These are phyloP conservation scores for Leishmania gerbilli DNA, from an alignment of 208 protist species.

Conservation along the genomic window DNA sequence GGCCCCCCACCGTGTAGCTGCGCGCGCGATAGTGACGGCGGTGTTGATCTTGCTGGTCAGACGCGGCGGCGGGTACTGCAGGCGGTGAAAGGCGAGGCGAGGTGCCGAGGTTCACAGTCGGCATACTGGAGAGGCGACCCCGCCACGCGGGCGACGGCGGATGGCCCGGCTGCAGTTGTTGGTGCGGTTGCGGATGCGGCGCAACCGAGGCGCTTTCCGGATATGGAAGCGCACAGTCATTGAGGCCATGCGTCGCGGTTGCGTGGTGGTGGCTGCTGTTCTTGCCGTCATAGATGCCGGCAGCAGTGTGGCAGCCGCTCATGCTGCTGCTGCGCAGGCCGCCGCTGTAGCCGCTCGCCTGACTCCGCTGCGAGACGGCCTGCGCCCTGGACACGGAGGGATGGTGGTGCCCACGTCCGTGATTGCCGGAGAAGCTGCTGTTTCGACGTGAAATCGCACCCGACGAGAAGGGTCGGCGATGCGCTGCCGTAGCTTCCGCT, in stretches of 20 bases:
- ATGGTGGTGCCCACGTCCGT: neutral
- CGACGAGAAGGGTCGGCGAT: neutral
- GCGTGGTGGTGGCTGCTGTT: neutral
- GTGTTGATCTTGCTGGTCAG: neutral
- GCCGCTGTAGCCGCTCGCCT: neutral
- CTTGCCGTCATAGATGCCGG: neutral
- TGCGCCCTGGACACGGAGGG: neutral
- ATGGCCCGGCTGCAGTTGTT: neutral
- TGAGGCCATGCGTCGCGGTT: neutral
- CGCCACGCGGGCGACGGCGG: neutral
- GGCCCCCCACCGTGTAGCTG: conserved; percentile 18
- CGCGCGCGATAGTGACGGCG: conserved; percentile 12
- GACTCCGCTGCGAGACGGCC: neutral
- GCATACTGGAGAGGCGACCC: conserved; percentile 1
- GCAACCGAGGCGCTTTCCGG: neutral
- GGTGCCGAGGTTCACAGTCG: neutral
- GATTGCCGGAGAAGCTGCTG: neutral
- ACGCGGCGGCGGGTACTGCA: neutral
- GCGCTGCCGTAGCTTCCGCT: neutral
- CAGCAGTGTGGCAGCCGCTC: conserved; percentile 3
- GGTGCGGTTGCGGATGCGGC: neutral
- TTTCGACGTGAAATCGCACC: neutral
- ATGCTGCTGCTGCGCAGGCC: conserved; percentile 10
- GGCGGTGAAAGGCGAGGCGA: neutral
- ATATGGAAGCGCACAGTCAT: neutral